Evolutionary conservation across 1,284 basidiomycete genomes (phyloP), one percentile per base, ranked within the genome.

Genomic region (Apiotrichum mycotoxinovorans): DNA sequence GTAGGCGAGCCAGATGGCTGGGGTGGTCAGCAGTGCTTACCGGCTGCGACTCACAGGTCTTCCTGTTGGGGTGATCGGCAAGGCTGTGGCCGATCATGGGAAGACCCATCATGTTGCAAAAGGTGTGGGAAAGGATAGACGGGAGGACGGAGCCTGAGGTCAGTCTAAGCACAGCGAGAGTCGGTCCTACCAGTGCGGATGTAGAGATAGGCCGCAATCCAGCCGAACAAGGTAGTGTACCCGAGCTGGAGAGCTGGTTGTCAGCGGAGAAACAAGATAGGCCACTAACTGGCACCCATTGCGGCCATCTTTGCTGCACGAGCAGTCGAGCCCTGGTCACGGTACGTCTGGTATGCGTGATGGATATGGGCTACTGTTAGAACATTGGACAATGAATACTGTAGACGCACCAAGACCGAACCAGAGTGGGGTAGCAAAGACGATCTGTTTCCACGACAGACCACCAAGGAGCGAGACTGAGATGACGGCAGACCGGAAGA

Each of bases 141-240:
- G 83, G 80, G 33, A 78, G 40, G 38, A 80, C 64, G 2, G 73
- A 74, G 11, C 73, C 77, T 69, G 68, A 4, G 12, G 37, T 51
- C 2, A 26, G 25, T 11, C 30, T 1, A 2, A 35, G 23, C 2
- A 12, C 11, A 52, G 41, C 2, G 3, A 15, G 8, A 3, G 10
- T 5, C 10, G 3, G 0, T 77, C 57, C 82, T 83, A 69, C 86
- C 85, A 3, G 91, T 89, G 46, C 89, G 83, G 2, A 97, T 79
- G 76, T 91, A 93, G 27, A 97, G 80, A 72, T 86, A 96, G 9
- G 89, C 83, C 20, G 87, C 87, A 74, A 89, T 89, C 79, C 88
- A 91, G 5, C 95, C 95, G 65, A 98, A 98, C 10, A 97, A 68
- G 5, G 87, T 90, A 0, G 95, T 98, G 74, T 97, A 98, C 1